Evolutionary conservation across 176 grass and related monocot species (phyloP).

Genomic region (Musa beccarii): DNA sequence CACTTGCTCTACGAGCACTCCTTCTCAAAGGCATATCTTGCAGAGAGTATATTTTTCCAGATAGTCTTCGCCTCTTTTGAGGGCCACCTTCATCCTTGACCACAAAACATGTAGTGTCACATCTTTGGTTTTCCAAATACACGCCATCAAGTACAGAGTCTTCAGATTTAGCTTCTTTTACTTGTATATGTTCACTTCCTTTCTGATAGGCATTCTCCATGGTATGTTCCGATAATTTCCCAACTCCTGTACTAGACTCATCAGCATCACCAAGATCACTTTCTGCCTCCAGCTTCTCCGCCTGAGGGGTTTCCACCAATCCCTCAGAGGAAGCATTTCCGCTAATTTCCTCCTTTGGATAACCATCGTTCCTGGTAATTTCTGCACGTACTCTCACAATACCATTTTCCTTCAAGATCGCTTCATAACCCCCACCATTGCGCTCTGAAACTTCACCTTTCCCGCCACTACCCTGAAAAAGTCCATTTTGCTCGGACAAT

Average conservation of each 20-base stretch:
- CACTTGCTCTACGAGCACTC: conserved; percentile 66
- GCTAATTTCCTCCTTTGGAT: neutral
- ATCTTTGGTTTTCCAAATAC: neutral
- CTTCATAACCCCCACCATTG: neutral
- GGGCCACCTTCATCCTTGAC: neutral
- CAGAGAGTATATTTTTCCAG: neutral
- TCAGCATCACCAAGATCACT: neutral
- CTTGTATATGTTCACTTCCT: neutral
- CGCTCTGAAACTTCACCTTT: neutral
- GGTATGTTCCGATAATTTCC: neutral
- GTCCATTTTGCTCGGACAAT: neutral
- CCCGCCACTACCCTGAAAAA: neutral
- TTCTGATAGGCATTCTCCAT: neutral
- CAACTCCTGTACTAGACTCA: neutral
- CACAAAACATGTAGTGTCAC: neutral
- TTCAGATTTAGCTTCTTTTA: neutral
- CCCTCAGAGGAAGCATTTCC: neutral
- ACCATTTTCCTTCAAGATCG: neutral
- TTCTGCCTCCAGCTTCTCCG: conserved; percentile 6
- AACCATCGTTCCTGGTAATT: neutral
- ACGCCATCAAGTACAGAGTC: neutral
- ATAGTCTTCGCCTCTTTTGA: conserved; percentile 10
- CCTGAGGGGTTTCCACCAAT: neutral
- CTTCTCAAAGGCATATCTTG: conserved; percentile 33
- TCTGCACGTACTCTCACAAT: neutral